These are phyloP conservation scores for Pseudevernia furfuracea DNA, from an alignment of 495 filamentous ascomycete species.

Conservation along the genomic window DNA sequence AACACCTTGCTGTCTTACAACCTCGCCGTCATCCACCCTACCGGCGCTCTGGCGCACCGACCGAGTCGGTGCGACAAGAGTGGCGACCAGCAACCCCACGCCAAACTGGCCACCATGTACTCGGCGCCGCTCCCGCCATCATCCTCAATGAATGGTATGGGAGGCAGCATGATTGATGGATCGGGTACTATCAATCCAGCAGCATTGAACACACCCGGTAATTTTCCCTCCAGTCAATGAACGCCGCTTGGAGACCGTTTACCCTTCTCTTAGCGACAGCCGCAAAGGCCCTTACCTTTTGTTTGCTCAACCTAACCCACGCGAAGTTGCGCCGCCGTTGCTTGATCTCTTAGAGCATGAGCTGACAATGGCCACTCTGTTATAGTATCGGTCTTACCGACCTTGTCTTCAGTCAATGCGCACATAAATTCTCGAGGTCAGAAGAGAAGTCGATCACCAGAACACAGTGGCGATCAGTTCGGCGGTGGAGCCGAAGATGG, in stretches of 20 bases:
- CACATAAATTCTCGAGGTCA: conserved; percentile 62
- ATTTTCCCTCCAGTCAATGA: conserved; percentile 21
- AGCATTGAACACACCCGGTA: conserved; percentile 59
- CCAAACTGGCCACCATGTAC: conserved; percentile 46
- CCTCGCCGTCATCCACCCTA: conserved; percentile 11
- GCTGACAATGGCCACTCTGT: conserved; percentile 26
- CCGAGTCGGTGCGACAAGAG: conserved; percentile 18
- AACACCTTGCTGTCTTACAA: conserved; percentile 13
- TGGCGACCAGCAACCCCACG: conserved; percentile 9
- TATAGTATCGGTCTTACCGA: conserved; percentile 40
- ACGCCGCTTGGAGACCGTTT: conserved; percentile 17
- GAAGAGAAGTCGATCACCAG: conserved; percentile 91
- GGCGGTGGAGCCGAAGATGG: conserved; percentile 72
- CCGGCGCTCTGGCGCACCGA: conserved; percentile 22
- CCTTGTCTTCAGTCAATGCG: conserved; percentile 40
- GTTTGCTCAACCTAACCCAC: not conserved
- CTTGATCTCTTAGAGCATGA: not conserved
- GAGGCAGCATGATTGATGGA: conserved; percentile 58
- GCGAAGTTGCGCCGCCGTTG: not conserved
- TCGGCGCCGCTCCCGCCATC: conserved; percentile 40
- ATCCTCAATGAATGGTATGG: conserved; percentile 53
- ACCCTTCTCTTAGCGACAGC: conserved; percentile 19
- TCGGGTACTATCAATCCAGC: conserved; percentile 77
- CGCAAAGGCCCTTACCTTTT: conserved; percentile 8
- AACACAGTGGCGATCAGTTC: conserved; percentile 53